phyloP scores from a whole-genome alignment of 2,329 filamentous ascomycete genomes.

The Cladophialophora bantiana region DNA sequence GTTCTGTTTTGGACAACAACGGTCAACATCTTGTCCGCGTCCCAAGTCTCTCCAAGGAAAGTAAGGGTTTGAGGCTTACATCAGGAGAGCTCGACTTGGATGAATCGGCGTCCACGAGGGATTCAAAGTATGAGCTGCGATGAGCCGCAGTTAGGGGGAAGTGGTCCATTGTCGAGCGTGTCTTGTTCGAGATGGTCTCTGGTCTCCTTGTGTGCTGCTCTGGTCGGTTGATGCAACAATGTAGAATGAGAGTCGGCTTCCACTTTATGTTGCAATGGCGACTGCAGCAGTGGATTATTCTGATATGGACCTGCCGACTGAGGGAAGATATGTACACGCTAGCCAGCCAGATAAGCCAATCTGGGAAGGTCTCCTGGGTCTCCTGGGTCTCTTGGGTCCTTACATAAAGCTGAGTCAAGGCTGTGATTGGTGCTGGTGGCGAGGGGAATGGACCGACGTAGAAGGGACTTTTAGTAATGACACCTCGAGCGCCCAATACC shows the following conservation, averaged over 20 bases:
- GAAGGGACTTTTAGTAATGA: background rate
- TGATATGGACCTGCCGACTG: background rate
- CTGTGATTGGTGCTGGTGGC: background rate
- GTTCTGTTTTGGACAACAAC: constrained; percentile 3
- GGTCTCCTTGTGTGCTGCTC: background rate
- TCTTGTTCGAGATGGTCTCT: background rate
- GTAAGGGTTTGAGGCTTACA: constrained; percentile 5
- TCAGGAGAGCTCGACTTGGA: constrained; percentile 21
- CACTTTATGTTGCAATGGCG: constrained; percentile 4
- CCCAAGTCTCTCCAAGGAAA: background rate
- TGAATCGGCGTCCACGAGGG: constrained; percentile 11
- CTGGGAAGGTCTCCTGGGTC: background rate
- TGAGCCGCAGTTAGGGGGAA: background rate
- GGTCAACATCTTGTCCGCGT: background rate
- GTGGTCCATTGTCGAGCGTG: constrained; percentile 9
- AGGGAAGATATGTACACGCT: background rate
- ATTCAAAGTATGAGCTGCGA: constrained; percentile 15
- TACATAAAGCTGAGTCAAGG: background rate
- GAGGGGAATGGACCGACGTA: background rate
- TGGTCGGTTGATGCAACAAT: background rate
- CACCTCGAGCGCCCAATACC: background rate
- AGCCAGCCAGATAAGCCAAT: background rate
- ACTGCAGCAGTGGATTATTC: background rate
- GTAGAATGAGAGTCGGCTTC: background rate
- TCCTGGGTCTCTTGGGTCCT: background rate